Evolutionary conservation across 208 protist species (phyloP), one percentile per base, ranked within the genome.

Genomic region (Trypanosoma scelopori): DNA sequence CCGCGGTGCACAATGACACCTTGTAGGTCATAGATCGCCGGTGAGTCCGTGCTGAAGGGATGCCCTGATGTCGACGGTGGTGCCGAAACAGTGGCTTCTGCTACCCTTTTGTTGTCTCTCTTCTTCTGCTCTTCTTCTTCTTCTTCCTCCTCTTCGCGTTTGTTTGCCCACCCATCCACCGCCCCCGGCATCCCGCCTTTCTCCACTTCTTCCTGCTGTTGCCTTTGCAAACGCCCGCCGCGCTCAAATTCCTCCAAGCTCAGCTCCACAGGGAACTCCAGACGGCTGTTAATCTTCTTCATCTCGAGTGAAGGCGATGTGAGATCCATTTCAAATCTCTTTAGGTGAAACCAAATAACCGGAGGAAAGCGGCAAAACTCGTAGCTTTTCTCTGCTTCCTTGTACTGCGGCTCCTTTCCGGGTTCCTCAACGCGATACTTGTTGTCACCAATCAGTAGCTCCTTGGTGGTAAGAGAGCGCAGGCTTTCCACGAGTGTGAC

Each of bases 241-340:
- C 73, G 62, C 60, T 95, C 87, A 18, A 92, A 70, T 25, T 65
- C 60, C 3, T 71, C 55, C 5, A 95, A 71, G 69, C 88, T 81
- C 16, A 95, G 67, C 37, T 75, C 83, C 12, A 87, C 69, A 1
- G 87, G 90, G 69, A 93, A 95, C 62, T 87, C 83, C n/a, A 95
- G 35, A 41, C 67, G 69, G 28, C 69, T 73, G 65, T 92, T 92
- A 28, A 95, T 71, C 63, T 95, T 95, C 43, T 80, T 84, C 85
- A 90, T 91, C 70, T 92, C 84, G 18, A 92, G 75, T 52, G 72
- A 81, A 6, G 84, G 84, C 30, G 86, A 91, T 28, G 68, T 87
- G 18, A 93, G 65, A 65, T 95, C 85, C 74, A 95, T 93, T 28
- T 94, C 86, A 69, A 97, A 98, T 59, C 94, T 84, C 68, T 97